Percentiles rank a stretch among this genome's conserved stretches.
phyloP scores from a whole-genome alignment of 75 land plant species.

The Selaginella moellendorffii region DNA sequence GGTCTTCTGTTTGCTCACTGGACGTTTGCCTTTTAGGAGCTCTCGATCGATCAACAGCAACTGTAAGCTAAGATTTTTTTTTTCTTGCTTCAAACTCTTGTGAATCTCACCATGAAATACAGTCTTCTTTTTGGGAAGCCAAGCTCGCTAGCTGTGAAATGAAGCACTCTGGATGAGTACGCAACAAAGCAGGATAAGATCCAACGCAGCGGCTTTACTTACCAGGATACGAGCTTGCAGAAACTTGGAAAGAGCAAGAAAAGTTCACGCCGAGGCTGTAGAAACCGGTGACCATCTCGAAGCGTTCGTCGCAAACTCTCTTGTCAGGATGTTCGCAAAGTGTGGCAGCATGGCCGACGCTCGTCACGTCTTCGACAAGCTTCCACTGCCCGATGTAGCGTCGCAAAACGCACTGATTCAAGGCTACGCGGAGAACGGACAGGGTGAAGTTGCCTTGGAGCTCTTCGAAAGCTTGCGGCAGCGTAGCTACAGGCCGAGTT shows the following conservation, averaged over 20 bases:
- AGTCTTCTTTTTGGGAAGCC: no score
- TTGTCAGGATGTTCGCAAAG: not conserved
- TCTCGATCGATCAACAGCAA: no score
- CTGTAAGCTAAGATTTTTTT: no score
- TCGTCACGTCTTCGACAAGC: not conserved
- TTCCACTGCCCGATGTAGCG: not conserved
- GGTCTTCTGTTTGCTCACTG: not conserved
- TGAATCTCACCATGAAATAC: no score
- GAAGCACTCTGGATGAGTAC: no score
- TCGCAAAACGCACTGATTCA: not conserved
- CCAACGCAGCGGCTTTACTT: not conserved
- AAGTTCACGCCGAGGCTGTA: not conserved
- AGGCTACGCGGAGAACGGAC: not conserved
- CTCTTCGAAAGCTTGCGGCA: not conserved
- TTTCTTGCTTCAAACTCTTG: no score
- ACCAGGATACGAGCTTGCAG: not conserved
- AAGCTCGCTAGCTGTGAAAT: not conserved
- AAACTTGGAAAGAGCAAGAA: not conserved
- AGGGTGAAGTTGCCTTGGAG: not conserved
- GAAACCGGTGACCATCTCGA: not conserved
- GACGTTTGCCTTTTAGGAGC: no score
- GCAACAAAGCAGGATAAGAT: no score
- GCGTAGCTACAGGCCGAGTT: not conserved
- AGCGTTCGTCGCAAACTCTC: not conserved
- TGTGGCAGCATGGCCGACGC: not conserved